phyloP scores from a whole-genome alignment of 1,284 basidiomycete genomes.

The Tylopilus orsonianus region DNA sequence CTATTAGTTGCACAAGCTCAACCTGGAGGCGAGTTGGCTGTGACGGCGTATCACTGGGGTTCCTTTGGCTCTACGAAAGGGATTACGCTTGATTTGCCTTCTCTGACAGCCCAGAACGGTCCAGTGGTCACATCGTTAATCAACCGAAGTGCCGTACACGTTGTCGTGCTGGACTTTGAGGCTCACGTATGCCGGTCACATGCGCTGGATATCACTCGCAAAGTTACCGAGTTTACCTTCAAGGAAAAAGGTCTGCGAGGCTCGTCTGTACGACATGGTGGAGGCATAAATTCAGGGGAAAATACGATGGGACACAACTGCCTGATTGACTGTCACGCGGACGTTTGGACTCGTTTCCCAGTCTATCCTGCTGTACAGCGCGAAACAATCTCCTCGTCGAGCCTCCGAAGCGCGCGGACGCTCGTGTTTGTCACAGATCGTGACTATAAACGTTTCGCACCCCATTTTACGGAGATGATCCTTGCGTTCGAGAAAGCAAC shows the following conservation, averaged over 20 bases:
- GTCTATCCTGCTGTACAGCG: constrained; percentile 55
- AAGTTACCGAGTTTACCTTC: constrained; percentile 55
- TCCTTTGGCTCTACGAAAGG: constrained; percentile 25
- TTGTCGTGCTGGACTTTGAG: constrained; percentile 40
- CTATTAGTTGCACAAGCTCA: constrained; percentile 38
- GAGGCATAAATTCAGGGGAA: neutral
- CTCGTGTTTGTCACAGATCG: constrained; percentile 46
- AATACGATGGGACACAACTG: constrained; percentile 42
- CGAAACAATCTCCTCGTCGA: constrained; percentile 41
- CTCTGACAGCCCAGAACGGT: neutral
- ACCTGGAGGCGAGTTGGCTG: constrained; percentile 12
- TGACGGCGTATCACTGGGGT: constrained; percentile 28
- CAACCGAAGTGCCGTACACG: constrained; percentile 41
- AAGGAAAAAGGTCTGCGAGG: constrained; percentile 34
- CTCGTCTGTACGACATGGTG: constrained; percentile 21
- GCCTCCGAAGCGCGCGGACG: constrained; percentile 30
- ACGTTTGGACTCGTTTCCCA: constrained; percentile 66
- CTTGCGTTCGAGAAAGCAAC: constrained; percentile 46
- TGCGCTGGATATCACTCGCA: constrained; percentile 51
- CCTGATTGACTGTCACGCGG: constrained; percentile 54
- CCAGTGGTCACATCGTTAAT: constrained; percentile 44
- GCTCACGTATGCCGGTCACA: constrained; percentile 39
- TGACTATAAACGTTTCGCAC: constrained; percentile 35
- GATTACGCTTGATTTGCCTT: constrained; percentile 13
- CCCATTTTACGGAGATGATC: constrained; percentile 49